Base-by-base conservation (phyloP, 352 stramenopile species). In the Pythium aquatile region DNA sequence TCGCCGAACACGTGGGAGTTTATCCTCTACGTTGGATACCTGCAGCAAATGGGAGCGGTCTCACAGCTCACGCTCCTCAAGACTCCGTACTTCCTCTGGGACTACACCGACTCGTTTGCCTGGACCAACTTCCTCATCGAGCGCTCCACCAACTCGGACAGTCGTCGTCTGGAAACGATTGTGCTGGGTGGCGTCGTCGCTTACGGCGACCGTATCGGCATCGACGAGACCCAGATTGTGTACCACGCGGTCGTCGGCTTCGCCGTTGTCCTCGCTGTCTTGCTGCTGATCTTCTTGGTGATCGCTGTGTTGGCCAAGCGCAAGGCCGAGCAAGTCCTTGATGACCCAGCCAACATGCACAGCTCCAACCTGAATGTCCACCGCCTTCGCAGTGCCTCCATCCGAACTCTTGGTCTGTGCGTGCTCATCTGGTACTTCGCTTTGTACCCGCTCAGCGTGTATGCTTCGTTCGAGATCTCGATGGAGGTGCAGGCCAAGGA, bases 1-100 rank as follows among this genome's bases (percentile, higher is more conserved):
- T 83, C 79, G 40, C 83, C 83, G 2, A 93, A 93, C 62, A 83
- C 81, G 16, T 92, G 83, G 83, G 83, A 92, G 64, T 84, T 89
- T 55, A 65, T 85, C 29, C 70, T 85, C 16, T 90, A 88, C 66
- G 73, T 82, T 16, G 75, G 65, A n/a, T 88, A 87, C 65, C 63
- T 93, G 58, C 83, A 93, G 70, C 79, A 88, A 33, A 84, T 93
- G 73, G 67, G 76, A 35, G 74, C 79, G 4, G 54, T 85, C 0
- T 91, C 83, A 28, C 69, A 87, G 37, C 69, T 87, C 20, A 88
- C 79, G 26, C 62, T 88, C 28, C 64, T 85, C 30, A 87, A 90
- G 59, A 83, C 75, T 10, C 81, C 83, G 8, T 87, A 87, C 48
- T 88, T 81, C 66, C 58, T 88, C 2, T 87, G 78, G 75, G 76